Conservation (phyloP, 176 grass and related monocot species). For the Guadua angustifolia region DNA sequence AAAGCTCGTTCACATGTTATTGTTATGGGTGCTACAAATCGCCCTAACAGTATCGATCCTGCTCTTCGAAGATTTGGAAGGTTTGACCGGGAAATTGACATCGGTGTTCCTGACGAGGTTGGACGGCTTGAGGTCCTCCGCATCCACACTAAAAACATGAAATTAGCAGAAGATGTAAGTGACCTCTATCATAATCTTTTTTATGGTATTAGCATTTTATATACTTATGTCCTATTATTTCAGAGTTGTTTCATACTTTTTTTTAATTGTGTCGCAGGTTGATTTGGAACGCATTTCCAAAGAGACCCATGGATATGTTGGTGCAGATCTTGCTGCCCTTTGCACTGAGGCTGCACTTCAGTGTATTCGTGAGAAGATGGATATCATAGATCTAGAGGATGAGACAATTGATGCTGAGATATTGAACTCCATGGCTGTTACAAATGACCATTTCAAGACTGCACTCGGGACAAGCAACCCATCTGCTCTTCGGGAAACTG, state of each 20-base stretch:
- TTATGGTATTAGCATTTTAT: neutral
- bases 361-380: slow-evolving; percentile 92
- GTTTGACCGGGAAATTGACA: slow-evolving; percentile 86
- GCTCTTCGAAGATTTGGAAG: slow-evolving; percentile 84
- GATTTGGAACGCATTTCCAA: slow-evolving; percentile 78
- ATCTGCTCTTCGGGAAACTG: slow-evolving; percentile 85
- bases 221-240: neutral
- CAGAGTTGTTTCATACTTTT: neutral
- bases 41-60: slow-evolving; percentile 82
- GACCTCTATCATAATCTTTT: neutral
- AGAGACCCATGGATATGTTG: slow-evolving; percentile 85
- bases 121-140: slow-evolving; percentile 84
- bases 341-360: slow-evolving; percentile 91
- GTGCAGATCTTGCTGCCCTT: slow-evolving; percentile 79
- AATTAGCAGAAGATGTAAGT: slow-evolving; percentile 79
- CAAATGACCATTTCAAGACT: slow-evolving; percentile 92
- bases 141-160: slow-evolving; percentile 95
- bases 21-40: slow-evolving; percentile 88
- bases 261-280: slow-evolving; percentile 51
- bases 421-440: slow-evolving; percentile 88
- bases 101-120: slow-evolving; percentile 86
- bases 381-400: slow-evolving; percentile 88
- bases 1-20: slow-evolving; percentile 83
- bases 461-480: slow-evolving; percentile 88
- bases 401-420: slow-evolving; percentile 93